phyloP scores from a whole-genome alignment of 2,329 filamentous ascomycete genomes.

The Neoarthrinium moseri region DNA sequence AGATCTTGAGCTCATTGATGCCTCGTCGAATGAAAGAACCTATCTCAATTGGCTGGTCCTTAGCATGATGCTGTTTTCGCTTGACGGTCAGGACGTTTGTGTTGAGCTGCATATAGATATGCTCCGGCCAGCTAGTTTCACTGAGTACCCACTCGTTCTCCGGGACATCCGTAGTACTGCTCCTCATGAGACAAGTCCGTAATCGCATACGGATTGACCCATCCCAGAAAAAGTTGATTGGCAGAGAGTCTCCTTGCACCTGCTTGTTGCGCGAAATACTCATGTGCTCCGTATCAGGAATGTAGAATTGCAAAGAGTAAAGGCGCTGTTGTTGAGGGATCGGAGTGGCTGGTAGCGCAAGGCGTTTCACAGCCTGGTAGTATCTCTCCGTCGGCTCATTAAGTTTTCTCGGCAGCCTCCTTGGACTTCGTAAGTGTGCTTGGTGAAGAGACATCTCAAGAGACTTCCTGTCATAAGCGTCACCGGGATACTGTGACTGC shows the following conservation, averaged over 20 bases:
- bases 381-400: conserved; percentile 31
- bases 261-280: conserved; percentile 32
- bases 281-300: conserved; percentile 35
- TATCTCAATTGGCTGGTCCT: conserved; percentile 74
- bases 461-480: conserved; percentile 39
- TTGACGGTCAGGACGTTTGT: conserved; percentile 53
- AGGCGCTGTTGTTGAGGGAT: conserved; percentile 33
- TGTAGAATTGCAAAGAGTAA: conserved; percentile 45
- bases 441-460: conserved; percentile 45
- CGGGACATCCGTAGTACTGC: conserved; percentile 24
- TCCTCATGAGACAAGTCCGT: conserved; percentile 53
- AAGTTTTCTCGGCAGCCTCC: conserved; percentile 32
- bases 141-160: conserved; percentile 60
- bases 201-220: conserved; percentile 65
- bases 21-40: conserved; percentile 59
- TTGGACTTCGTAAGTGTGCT: conserved; percentile 46
- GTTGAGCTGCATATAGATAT: conserved; percentile 70
- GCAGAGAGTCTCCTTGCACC: conserved; percentile 26
- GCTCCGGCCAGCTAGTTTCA: conserved; percentile 70
- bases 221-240: conserved; percentile 40
- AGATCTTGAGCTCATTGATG: conserved; percentile 61
- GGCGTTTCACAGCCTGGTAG: conserved; percentile 58
- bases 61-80: conserved; percentile 70
- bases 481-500: conserved; percentile 37
- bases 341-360: conserved; percentile 45